Base-by-base conservation (phyloP, 768 basidiomycete genomes). In the Serendipita sp. region DNA sequence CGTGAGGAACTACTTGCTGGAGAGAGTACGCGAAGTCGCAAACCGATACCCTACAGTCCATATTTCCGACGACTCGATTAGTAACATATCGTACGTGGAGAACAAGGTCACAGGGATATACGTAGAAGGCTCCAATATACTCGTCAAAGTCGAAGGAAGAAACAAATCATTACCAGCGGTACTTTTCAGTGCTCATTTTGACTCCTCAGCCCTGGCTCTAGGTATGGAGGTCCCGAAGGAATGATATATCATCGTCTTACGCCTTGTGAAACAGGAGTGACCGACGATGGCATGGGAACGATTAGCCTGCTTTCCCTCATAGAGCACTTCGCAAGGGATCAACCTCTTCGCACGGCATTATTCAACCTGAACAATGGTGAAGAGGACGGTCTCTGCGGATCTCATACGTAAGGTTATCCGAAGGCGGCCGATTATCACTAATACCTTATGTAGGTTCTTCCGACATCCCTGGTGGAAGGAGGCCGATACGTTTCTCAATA, bases 311-410 rank as follows among this genome's bases (percentile, higher is more conserved):
- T 90, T 29, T 84, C 87, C 64, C 77, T 91, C 67, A 74, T 87
- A 40, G 74, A 82, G 44, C 79, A 82, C 66, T 70, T 76, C 36
- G 69, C 74, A 4, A 72, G 74, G 64, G 75, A 83, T 44, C 74
- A 77, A 4, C 81, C 81, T 1, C 72, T 74, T 45, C 77, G 83
- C 44, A 87, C 86, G 0, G 84, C 84, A 3, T 73, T 92, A 2
- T 89, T 91, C 76, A 88, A 91, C 69, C 80, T 89, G 71, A 92
- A 92, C 71, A 91, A 91, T 66, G 89, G 85, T 1, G 90, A 91
- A 70, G 89, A 92, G 69, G 83, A 88, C 70, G 80, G 83, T 37
- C 71, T 91, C 67, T 79, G 85, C 66, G 89, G 89, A 27, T 85
- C 88, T 5, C 83, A 83, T 69, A 76, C 78, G 80, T 88, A 71